Percentiles rank a stretch among this genome's conserved stretches.
These are phyloP conservation scores for Pseudopithomyces maydicus DNA, from an alignment of 2,329 filamentous ascomycete species.

Conservation along the genomic window DNA sequence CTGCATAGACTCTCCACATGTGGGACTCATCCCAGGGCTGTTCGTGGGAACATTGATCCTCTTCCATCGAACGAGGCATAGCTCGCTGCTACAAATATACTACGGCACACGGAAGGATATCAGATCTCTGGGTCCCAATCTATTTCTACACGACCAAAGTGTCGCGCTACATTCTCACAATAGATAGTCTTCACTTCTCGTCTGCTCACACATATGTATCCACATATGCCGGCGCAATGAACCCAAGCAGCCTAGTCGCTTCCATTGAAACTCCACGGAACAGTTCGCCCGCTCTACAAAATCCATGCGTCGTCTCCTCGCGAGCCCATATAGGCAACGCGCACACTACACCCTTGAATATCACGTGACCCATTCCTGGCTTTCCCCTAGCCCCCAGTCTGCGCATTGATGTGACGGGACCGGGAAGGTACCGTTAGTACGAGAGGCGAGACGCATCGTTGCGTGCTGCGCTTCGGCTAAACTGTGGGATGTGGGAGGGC, in stretches of 20 bases:
- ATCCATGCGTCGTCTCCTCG: not conserved
- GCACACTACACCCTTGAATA: not conserved
- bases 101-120: not conserved
- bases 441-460: slow-evolving; percentile 13
- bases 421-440: not conserved
- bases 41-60: not conserved
- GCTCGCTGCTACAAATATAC: not conserved
- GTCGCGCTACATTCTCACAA: not conserved
- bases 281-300: not conserved
- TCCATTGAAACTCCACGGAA: not conserved
- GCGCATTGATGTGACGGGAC: slow-evolving; percentile 5
- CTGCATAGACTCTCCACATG: not conserved
- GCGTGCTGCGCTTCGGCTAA: slow-evolving; percentile 10
- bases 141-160: not conserved
- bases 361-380: not conserved
- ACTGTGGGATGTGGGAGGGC: slow-evolving; percentile 16
- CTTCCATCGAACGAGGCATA: not conserved
- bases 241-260: not conserved
- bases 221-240: not conserved
- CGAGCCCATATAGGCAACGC: not conserved
- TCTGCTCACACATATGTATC: too few species aligned
- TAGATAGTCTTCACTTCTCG: too few species aligned
- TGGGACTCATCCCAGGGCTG: not conserved
- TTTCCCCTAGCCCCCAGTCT: not conserved
- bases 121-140: not conserved